Base-by-base conservation (phyloP, 441 rosid species). In the Erodium moschatum region DNA sequence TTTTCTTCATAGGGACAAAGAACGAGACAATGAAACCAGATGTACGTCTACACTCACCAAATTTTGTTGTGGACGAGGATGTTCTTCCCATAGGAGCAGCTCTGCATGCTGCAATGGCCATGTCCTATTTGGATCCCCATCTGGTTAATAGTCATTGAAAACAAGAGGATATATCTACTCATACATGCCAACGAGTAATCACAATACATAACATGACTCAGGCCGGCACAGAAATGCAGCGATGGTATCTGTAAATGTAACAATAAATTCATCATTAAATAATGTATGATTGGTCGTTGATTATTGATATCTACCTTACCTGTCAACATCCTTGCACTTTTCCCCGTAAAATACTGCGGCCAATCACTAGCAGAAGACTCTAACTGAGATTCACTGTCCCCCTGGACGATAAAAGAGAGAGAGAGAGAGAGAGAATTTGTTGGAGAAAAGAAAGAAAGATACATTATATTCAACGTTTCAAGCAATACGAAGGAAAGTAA, bases 381-480 rank as follows among this genome's bases (percentile, higher is more conserved):
- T 56, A 82, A 68, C 70, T 68, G 74, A 75, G 69, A 72, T 58
- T 79, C 91, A 73, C 79, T 87, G 78, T 78, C 91, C 73, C 81
- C 95, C 95, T 90, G 74, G 64, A 77, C 72, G 27, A 72, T 66
- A 56, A 27, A 27, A 70, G 65, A 77, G 68, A 75, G 65, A 61
- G 76, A 70, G 40, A 52, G 18, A 24, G 6, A 48, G 13, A 12
- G 15, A 13, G 15, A 19, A 16, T 5, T n/a, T 13, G 44, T 50
- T 68, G 74, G 66, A 11, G 56, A 67, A 42, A 40, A 63, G 48
- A 52, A 16, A 16, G 38, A 48, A 19, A 67, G 50, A 10, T 44
- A 10, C 10, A 9, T 12, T 9, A 44, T 9, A 12, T 12, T 44
- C n/a, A 44, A 44, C 13, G 10, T 44, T 2, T 44, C 12, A 44